Base-by-base conservation (phyloP, 208 protist genomes). In the Sergeia podlipaevii region DNA sequence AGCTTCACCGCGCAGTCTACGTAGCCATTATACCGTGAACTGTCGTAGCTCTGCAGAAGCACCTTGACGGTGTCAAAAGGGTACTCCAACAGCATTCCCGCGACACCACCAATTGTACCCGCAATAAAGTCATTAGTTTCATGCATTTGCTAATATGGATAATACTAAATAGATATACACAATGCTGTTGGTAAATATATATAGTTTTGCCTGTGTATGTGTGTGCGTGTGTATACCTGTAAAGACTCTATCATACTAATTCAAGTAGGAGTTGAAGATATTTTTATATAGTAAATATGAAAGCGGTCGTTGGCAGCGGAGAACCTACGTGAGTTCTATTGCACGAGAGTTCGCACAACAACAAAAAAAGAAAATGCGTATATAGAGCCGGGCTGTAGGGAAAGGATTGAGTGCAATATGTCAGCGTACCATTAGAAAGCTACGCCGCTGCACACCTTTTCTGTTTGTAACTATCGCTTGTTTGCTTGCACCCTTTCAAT, bases 11-110 rank as follows among this genome's bases (percentile, higher is more conserved):
- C 65, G 58, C 82, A 93, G 62, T 87, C 63, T 28, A 46, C 39
- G 52, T 85, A 89, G 24, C 85, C 77, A 2, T 1, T 49, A 52
- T 89, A 92, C 10, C 53, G 47, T 1, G 50, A 59, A 30, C 33
- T 66, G 6, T 50, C 58, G 70, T 81, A 63, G 6, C 66, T 62
- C 64, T 97, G 88, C 60, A 95, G 60, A 6, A 81, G 81, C 27
- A 91, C 86, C 74, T 97, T 95, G 0, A 94, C 63, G 0, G 91
- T 94, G 61, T 97, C 91, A 39, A 97, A 82, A 15, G 85, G 91
- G 61, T 95, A 88, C 55, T 96, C 85, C 21, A 96, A 68, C 13
- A 93, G 27, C 57, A 89, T 80, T 4, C 66, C 79, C 2, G 70
- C 71, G 6, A 74, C 63, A 2, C 90, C 87, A 28, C 68, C 75